Percentiles rank a stretch among this genome's conserved stretches.
These are phyloP conservation scores for Lentinus polychrous DNA, from an alignment of 1,284 basidiomycete genomes.

Conservation along the genomic window DNA sequence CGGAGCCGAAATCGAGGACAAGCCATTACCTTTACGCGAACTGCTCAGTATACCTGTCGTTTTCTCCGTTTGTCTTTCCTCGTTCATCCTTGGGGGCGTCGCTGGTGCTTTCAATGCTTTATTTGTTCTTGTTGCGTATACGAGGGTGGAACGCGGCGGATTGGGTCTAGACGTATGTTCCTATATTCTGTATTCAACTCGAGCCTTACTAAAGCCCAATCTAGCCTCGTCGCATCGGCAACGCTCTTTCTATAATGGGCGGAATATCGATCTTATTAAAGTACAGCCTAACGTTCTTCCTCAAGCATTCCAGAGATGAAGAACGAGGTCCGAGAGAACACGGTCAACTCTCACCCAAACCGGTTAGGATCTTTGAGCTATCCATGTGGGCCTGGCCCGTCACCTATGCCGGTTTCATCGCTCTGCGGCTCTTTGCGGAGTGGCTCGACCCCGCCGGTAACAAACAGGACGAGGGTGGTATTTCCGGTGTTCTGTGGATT, in stretches of 20 bases:
- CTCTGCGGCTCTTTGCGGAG: slow-evolving; percentile 19
- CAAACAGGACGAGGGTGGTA: slow-evolving; percentile 12
- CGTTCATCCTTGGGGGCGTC: slow-evolving; percentile 49
- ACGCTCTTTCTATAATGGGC: slow-evolving; percentile 40
- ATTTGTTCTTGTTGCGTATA: slow-evolving; percentile 62
- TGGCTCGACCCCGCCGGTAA: background rate
- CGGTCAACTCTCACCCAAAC: slow-evolving; percentile 12
- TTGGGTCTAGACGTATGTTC: slow-evolving; percentile 46
- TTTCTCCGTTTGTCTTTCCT: slow-evolving; percentile 44
- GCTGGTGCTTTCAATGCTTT: slow-evolving; percentile 52
- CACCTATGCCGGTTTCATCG: slow-evolving; percentile 28
- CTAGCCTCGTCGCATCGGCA: slow-evolving; percentile 55
- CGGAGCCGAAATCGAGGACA: slow-evolving; percentile 3
- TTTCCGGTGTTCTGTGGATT: slow-evolving; percentile 23
- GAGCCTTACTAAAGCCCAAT: background rate
- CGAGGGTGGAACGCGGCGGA: slow-evolving; percentile 49
- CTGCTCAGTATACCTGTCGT: slow-evolving; percentile 48
- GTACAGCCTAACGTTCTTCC: slow-evolving; percentile 28
- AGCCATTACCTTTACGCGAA: slow-evolving; percentile 20
- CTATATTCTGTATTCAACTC: background rate
- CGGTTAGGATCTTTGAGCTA: slow-evolving; percentile 26
- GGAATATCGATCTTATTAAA: slow-evolving; percentile 31
- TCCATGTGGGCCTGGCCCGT: slow-evolving; percentile 29
- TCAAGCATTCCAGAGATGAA: slow-evolving; percentile 12
- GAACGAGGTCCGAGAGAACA: background rate